Evolutionary conservation across 1,139 yeast genomes (phyloP), one percentile per base, ranked within the genome.

Genomic region (Saccharomycopsis crataegensis): DNA sequence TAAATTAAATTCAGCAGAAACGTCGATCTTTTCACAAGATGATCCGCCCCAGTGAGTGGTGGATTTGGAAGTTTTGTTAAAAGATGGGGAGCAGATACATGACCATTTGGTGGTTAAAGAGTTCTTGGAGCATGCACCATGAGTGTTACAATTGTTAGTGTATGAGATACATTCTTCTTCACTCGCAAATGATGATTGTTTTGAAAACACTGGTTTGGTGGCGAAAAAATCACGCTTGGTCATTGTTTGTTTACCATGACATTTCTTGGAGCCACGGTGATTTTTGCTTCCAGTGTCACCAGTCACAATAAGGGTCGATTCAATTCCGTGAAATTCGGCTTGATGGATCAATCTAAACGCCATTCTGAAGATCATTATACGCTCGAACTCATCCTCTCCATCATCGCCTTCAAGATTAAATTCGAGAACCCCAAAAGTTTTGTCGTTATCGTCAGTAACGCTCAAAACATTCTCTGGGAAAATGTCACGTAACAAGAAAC

Each of bases 31-130:
- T 54, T 67, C 59, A 60, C 79, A 76, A 59, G 74, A 77, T 55
- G 59, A 65, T 11, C 79, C 80, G 3, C 75, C 64, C 79, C 79
- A 76, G 41, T 65, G 64, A 46, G 78, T 75, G 40, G 79, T 75
- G 57, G 68, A 70, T 38, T 68, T 65, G 31, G 67, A 64, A 46
- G 70, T 68, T 62, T 72, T 67, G 62, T 75, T 68, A 57, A 65
- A 66, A 41, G 71, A 66, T 34, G 79, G 62, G 16, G 68, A 59
- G 60, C 80, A 76, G 50, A 65, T 62, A 62, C 80, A 76, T 38
- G 69, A 62, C 78, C 78, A 76, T 59, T 76, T 71, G 37, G 62
- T 63, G 16, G 59, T 59, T 9, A 62, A 55, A 55, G 70, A 62
- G 33, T 66, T 54, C 43, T 53, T 48, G 5, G 58, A 48, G 58